These are phyloP conservation scores for Penicillium coffeae DNA, from an alignment of 495 filamentous ascomycete genomes.

Conservation along the genomic window DNA sequence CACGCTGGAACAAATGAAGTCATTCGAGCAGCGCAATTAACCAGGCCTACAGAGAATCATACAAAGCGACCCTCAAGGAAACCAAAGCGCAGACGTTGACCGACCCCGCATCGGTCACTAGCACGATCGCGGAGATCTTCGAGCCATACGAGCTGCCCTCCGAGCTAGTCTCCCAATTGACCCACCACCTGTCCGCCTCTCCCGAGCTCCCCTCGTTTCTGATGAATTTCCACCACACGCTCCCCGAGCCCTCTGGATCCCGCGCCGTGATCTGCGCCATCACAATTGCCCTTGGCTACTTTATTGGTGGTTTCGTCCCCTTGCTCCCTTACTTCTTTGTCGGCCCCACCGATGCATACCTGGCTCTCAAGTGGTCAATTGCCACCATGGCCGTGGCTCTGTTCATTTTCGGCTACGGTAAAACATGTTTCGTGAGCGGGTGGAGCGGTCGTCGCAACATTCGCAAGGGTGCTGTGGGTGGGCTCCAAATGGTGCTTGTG, in stretches of 20 bases:
- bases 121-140: slow-evolving; percentile 49
- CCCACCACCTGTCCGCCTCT: slow-evolving; percentile 43
- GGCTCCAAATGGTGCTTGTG: slow-evolving; percentile 62
- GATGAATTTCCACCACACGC: slow-evolving; percentile 56
- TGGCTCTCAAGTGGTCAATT: slow-evolving; percentile 66
- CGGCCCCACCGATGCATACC: slow-evolving; percentile 45
- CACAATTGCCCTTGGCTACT: slow-evolving; percentile 68
- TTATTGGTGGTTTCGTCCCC: slow-evolving; percentile 69
- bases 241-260: slow-evolving; percentile 46
- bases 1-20: background rate
- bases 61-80: slow-evolving; percentile 45
- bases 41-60: slow-evolving; percentile 51
- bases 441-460: slow-evolving; percentile 37
- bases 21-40: no score
- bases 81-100: slow-evolving; percentile 40
- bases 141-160: slow-evolving; percentile 51
- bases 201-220: slow-evolving; percentile 51
- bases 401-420: slow-evolving; percentile 69
- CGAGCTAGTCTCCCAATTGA: slow-evolving; percentile 41
- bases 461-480: slow-evolving; percentile 41
- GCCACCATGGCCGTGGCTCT: slow-evolving; percentile 64
- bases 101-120: slow-evolving; percentile 32
- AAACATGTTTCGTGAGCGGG: slow-evolving; percentile 54
- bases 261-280: slow-evolving; percentile 57
- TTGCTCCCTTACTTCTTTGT: slow-evolving; percentile 77